Evolutionary conservation across 176 grass and related monocot genomes (phyloP), one percentile per base, ranked within the genome.

Genomic region (Elaeis guineensis): DNA sequence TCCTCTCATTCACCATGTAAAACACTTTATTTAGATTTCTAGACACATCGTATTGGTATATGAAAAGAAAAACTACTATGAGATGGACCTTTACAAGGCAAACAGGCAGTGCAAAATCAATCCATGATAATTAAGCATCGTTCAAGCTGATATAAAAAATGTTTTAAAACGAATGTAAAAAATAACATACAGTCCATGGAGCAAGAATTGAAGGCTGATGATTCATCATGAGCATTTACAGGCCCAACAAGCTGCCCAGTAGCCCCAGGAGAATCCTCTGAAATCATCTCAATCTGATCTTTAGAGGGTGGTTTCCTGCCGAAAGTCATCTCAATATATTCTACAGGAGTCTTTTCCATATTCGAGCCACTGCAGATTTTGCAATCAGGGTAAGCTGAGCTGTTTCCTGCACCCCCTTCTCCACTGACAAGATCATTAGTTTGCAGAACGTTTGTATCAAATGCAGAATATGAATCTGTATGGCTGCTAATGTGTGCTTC

Each of bases 221-320:
- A 44, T 12, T 44, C 35, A 14, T 44, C 35, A 24, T 74, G 51
- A 50, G 48, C 52, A 49, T 21, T 44, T 3, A 44, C 2, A 11
- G 35, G 35, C 35, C 35, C 21, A 50, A 50, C 19, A 62, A 22
- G 21, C 19, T 50, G 56, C 57, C 28, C 61, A 57, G 44, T 69
- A 57, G 30, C 60, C 23, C 29, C 48, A 51, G 39, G 50, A 77
- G 75, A 76, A 66, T 63, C 57, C 23, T 77, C 78, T 16, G 80
- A 76, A 85, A 59, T 39, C 67, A 39, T 76, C 44, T 59, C 70
- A 49, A 83, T 63, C 57, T 78, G 54, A 16, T 86, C 73, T 74
- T 82, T 83, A 65, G 65, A 65, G 54, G 91, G 91, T 54, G 83
- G 80, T 52, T 82, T 85, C 61, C 75, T 58, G 19, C 58, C 58